These are phyloP conservation scores for Cymbidium sinense DNA, from an alignment of 106 monocot genomes.

Conservation along the genomic window DNA sequence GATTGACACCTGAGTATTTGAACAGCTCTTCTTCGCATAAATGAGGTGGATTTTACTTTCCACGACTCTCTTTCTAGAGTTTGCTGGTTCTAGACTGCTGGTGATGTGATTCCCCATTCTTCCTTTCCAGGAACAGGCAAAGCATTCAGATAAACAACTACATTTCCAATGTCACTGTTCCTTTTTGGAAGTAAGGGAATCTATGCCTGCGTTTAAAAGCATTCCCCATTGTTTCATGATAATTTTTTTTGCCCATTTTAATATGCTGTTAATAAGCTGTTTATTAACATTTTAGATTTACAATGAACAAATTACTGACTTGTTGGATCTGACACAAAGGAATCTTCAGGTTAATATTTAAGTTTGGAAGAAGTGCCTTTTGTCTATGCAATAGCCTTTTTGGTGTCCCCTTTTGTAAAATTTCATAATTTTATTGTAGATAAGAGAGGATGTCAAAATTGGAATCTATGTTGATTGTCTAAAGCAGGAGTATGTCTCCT, in stretches of 20 bases:
- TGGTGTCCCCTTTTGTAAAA: too few species aligned
- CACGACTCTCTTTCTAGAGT: neutral
- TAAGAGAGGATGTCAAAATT: constrained; percentile 77
- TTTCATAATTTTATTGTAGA: constrained; percentile 19
- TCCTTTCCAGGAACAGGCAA: constrained; percentile 53
- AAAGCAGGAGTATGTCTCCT: constrained; percentile 52
- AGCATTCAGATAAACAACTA: constrained; percentile 57
- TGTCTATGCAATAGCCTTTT: neutral
- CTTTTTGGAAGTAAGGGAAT: constrained; percentile 51
- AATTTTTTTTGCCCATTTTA: neutral
- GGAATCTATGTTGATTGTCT: constrained; percentile 84
- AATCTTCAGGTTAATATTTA: constrained; percentile 69
- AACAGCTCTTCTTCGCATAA: constrained; percentile 66
- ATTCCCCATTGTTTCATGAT: neutral
- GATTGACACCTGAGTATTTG: constrained; percentile 82
- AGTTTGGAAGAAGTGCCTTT: neutral
- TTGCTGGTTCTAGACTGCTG: neutral
- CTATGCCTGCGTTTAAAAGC: constrained; percentile 1
- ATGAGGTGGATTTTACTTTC: constrained; percentile 39
- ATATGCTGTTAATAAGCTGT: too few species aligned
- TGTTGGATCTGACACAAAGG: constrained; percentile 57
- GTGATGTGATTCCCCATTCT: neutral
- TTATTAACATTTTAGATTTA: constrained; percentile 45
- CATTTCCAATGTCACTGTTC: constrained; percentile 73
- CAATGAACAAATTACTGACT: constrained; percentile 90